phyloP scores from a whole-genome alignment of 2,329 filamentous ascomycete genomes.

The Aspergillus melleus region DNA sequence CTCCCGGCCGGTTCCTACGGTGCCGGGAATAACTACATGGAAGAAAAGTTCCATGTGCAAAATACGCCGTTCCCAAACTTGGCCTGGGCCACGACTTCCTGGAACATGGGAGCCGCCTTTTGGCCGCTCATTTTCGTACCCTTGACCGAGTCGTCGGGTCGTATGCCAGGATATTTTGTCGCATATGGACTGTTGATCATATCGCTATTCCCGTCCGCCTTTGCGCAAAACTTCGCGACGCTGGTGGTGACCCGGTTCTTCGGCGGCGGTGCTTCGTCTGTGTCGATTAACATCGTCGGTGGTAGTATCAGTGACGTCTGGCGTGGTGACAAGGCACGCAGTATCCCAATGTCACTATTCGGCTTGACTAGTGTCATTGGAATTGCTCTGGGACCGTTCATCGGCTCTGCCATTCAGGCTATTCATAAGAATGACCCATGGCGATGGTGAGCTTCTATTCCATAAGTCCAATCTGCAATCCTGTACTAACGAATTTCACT shows the following conservation, averaged over 20 bases:
- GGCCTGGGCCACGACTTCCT: conserved; percentile 35
- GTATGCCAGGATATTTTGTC: conserved; percentile 46
- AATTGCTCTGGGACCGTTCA: conserved; percentile 46
- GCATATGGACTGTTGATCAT: conserved; percentile 44
- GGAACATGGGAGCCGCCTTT: conserved; percentile 42
- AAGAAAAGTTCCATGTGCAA: conserved; percentile 31
- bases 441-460: conserved; percentile 38
- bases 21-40: conserved; percentile 34
- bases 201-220: conserved; percentile 44
- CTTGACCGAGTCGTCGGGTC: conserved; percentile 44
- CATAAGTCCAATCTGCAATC: not conserved
- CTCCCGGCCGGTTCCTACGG: conserved; percentile 45
- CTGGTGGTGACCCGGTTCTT: conserved; percentile 47
- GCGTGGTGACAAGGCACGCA: conserved; percentile 39
- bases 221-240: conserved; percentile 48
- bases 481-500: too few relatives aligned
- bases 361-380: conserved; percentile 47
- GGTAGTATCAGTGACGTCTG: conserved; percentile 39
- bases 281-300: conserved; percentile 44
- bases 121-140: conserved; percentile 39
- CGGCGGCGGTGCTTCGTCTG: conserved; percentile 45
- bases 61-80: conserved; percentile 36
- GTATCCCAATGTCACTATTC: conserved; percentile 45
- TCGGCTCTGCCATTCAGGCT: conserved; percentile 41
- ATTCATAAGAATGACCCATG: conserved; percentile 37